Base-by-base conservation (phyloP, 306 rosid genomes). In the Prunus persica region DNA sequence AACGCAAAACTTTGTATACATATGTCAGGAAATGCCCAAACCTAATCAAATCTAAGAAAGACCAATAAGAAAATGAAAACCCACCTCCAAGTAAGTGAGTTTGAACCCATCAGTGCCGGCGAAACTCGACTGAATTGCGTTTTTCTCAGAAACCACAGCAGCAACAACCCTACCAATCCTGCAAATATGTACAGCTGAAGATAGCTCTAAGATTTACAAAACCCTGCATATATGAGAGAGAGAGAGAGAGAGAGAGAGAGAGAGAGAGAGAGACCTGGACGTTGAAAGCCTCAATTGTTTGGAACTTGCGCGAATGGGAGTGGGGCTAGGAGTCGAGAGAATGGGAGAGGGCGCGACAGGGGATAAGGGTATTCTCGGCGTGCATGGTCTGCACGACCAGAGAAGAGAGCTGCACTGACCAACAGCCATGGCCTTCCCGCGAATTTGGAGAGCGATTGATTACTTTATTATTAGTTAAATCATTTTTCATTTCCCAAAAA, bases 81-180 rank as follows among this genome's bases (percentile, higher is more conserved):
- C 69, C 82, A 91, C 95, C 93, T 94, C 97, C 81, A 94, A 89
- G 80, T 91, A 90, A 20, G 96, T 94, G 82, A 94, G 89, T 65
- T 84, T 86, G 87, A 91, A 91, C 76, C 49, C 83, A 73, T 88
- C 89, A 71, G 86, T 69, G 73, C 88, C 86, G 18, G 91, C 79
- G 66, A 79, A 81, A 76, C 76, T 76, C 14, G 93, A 84, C 71
- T 80, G 88, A 81, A 79, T 69, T 5, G 91, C 80, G 76, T 76
- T 90, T 73, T 90, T 93, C 76, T 86, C 85, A 10, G 96, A 86
- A 67, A 84, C 84, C 67, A 90, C 73, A 71, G 96, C 91, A 81
- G 97, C 84, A 85, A 81, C 87, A 63, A 60, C 51, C 71, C 69
- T 65, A 78, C 74, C 56, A 72, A 58, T 80, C 89, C 88, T 91